Evolutionary conservation across 331 rosid species (phyloP).

Genomic region (Erythrophleum ivorense): DNA sequence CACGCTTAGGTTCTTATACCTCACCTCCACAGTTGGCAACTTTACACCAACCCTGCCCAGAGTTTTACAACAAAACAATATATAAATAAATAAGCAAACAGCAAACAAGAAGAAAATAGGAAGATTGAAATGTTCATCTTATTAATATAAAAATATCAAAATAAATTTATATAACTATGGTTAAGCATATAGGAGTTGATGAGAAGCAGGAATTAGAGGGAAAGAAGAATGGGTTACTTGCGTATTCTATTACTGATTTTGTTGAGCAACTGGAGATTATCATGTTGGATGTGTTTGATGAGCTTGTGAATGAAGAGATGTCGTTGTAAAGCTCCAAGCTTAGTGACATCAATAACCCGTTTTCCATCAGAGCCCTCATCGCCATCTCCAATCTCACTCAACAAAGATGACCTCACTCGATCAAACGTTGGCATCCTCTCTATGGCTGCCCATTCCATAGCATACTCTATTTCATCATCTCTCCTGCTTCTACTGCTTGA

Average conservation of each 20-base stretch:
- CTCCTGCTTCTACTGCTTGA: not conserved
- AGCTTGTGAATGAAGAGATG: not conserved
- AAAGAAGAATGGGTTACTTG: not conserved
- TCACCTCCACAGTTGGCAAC: not conserved
- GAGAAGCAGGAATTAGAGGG: too few species aligned
- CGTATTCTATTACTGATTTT: not conserved
- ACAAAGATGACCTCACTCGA: not conserved
- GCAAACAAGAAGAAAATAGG: too few species aligned
- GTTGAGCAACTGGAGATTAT: not conserved
- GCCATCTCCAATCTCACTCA: not conserved
- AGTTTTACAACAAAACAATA: too few species aligned
- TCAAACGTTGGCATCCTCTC: not conserved
- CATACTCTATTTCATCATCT: not conserved
- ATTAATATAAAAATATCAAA: too few species aligned
- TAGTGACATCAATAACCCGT: not conserved
- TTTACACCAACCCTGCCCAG: not conserved
- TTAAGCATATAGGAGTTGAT: too few species aligned
- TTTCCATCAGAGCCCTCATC: not conserved
- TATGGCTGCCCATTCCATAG: not conserved
- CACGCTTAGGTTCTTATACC: not conserved
- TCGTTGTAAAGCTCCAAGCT: not conserved
- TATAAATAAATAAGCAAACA: too few species aligned
- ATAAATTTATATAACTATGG: too few species aligned
- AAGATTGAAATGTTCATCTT: too few species aligned
- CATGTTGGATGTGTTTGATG: not conserved